Evolutionary conservation across 2,329 filamentous ascomycete species (phyloP).

Genomic region (Calycina marina): DNA sequence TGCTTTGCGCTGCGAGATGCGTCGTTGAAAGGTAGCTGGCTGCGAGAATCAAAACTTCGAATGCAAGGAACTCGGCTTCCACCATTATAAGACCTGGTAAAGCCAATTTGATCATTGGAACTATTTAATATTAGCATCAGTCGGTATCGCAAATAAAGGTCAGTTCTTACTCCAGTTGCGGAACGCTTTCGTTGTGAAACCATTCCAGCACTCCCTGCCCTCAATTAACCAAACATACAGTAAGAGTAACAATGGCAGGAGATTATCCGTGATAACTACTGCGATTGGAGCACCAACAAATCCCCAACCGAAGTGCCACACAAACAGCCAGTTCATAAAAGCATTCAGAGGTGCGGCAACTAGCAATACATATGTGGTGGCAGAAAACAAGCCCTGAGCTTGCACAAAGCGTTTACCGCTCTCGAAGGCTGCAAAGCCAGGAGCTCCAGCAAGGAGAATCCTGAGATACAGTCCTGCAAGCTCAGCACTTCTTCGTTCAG

Average conservation of each 20-base stretch:
- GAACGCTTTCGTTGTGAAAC: conserved; percentile 55
- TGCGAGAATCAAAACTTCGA: conserved; percentile 79
- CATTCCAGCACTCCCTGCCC: conserved; percentile 67
- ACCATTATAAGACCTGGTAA: conserved; percentile 89
- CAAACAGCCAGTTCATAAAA: conserved; percentile 64
- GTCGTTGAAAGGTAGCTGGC: conserved; percentile 66
- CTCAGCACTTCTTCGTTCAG: conserved; percentile 53
- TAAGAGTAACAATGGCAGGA: conserved; percentile 59
- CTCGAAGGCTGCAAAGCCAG: conserved; percentile 65
- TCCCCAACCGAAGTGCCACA: conserved; percentile 54
- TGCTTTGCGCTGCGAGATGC: conserved; percentile 74
- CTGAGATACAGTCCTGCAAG: conserved; percentile 63
- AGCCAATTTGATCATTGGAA: conserved; percentile 73
- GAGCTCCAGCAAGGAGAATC: conserved; percentile 54
- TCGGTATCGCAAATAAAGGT: no score
- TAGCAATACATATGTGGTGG: conserved; percentile 63
- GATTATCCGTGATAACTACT: conserved; percentile 58
- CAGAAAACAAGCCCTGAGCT: conserved; percentile 69
- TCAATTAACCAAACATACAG: conserved; percentile 59
- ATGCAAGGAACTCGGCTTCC: conserved; percentile 82
- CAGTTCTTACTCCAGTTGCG: conserved; percentile 48
- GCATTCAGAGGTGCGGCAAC: conserved; percentile 65
- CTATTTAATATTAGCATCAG: no score
- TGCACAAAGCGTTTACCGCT: conserved; percentile 67
- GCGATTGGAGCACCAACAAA: conserved; percentile 73